Conservation (phyloP, 2,329 filamentous ascomycete species). For the Cercospora zeae-maydis region DNA sequence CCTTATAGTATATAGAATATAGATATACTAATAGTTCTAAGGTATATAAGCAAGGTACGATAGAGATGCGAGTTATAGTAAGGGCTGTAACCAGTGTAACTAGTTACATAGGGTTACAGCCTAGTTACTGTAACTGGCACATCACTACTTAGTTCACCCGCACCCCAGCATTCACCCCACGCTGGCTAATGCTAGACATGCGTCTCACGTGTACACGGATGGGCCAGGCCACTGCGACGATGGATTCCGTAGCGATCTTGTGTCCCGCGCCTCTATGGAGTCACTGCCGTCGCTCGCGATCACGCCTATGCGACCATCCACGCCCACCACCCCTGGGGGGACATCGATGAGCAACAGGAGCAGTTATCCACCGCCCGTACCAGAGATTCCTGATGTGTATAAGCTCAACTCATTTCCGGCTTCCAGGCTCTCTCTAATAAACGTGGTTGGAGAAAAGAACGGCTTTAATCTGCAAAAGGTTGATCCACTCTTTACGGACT, state of each 20-base stretch:
- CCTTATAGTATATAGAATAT: too few relatives aligned
- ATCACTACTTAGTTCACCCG: too few relatives aligned
- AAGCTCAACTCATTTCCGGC: neutral
- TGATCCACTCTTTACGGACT: constrained; percentile 58
- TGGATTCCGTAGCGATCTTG: neutral
- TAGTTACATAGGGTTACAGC: too few relatives aligned
- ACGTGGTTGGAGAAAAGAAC: constrained; percentile 57
- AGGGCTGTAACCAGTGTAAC: too few relatives aligned
- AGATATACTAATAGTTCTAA: too few relatives aligned
- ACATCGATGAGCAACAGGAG: neutral
- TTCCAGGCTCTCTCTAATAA: constrained; percentile 49
- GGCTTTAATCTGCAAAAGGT: constrained; percentile 26
- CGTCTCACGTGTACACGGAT: constrained; percentile 9
- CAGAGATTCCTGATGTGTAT: neutral
- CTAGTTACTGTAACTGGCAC: too few relatives aligned
- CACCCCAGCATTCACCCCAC: constrained; percentile 18
- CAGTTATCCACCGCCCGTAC: neutral
- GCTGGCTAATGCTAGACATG: constrained; percentile 10
- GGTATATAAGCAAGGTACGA: too few relatives aligned
- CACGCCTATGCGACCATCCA: neutral
- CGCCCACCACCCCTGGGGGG: neutral
- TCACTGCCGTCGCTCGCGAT: neutral
- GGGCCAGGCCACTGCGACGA: constrained; percentile 7
- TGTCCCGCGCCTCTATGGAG: neutral
- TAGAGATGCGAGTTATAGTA: too few relatives aligned